phyloP scores from a whole-genome alignment of 768 basidiomycete species.

The Kwoniella shandongensis region DNA sequence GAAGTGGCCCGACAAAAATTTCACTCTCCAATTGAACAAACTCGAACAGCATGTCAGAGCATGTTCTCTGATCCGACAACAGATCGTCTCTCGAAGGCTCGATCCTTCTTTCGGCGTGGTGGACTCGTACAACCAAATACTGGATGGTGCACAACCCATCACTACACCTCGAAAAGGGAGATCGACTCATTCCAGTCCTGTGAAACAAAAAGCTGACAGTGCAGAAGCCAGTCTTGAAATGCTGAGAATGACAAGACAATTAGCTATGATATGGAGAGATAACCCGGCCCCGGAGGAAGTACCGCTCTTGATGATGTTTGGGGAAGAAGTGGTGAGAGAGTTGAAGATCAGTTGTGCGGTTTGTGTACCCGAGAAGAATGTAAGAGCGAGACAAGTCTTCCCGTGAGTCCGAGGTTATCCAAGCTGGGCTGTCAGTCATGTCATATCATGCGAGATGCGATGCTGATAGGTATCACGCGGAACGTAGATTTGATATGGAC shows the following conservation, averaged over 20 bases:
- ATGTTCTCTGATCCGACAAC: conserved; percentile 17
- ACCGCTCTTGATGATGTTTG: conserved; percentile 9
- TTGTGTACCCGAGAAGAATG: background rate
- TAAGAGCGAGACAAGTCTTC: background rate
- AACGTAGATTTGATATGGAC: conserved; percentile 43
- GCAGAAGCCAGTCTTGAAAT: conserved; percentile 8
- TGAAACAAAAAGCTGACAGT: conserved; percentile 2
- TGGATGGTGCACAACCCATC: background rate
- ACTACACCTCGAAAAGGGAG: background rate
- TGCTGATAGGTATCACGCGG: background rate
- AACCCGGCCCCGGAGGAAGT: conserved; percentile 8
- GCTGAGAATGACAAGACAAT: conserved; percentile 21
- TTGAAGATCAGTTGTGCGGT: conserved; percentile 31
- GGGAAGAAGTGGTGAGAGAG: conserved; percentile 6
- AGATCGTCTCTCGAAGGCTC: conserved; percentile 4
- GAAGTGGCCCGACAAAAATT: background rate
- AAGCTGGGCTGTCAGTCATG: background rate
- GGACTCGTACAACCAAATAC: conserved; percentile 2
- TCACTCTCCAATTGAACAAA: conserved; percentile 5
- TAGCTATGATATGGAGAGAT: conserved; percentile 30
- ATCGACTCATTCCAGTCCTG: conserved; percentile 4
- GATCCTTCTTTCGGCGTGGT: background rate
- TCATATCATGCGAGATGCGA: background rate
- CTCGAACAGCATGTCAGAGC: conserved; percentile 27
- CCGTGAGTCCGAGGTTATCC: conserved; percentile 12